Evolutionary conservation across 352 stramenopile genomes (phyloP), one percentile per base, ranked within the genome.

Genomic region (Globisporangium cystogenes): DNA sequence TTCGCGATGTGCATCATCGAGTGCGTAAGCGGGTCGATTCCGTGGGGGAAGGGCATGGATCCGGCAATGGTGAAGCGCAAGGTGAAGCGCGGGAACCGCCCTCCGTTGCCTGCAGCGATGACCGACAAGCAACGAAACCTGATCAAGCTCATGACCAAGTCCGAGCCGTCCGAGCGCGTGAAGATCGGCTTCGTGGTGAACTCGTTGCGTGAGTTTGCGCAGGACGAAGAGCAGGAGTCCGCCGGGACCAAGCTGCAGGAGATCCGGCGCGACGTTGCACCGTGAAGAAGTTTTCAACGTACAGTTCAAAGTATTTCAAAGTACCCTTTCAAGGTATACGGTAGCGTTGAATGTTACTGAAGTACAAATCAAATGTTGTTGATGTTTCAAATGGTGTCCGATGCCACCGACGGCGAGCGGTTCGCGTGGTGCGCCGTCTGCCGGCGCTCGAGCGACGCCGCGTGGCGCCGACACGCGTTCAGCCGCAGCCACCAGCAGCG

Each of bases 391-490:
- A 33, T 33, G 27, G 27, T 7, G 4, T 8, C 7, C 27, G 27
- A 33, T 7, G 27, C 27, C 27, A 8, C 27, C 27, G 27, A 4
- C 7, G 27, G 27, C 27, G 27, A 41, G 36, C 36, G 36, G 14
- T 41, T 41, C 12, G 20, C 11, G 7, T 44, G 33, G 33, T 44
- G 48, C 48, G 24, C 12, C 47, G 64, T 78, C 21, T 91, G 77
- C 59, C 67, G 76, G 27, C 71, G 68, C 57, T 87, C 78, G 29
- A 87, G 74, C 55, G 57, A 74, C 31, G 48, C 70, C 33, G 83
- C 82, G 62, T 91, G 78, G 76, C 65, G 59, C 46, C 84, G 83
- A 55, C 81, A 91, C 58, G 67, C 84, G 20, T 91, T 82, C 64
- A 75, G 70, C 15, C 70, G 62, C n/a, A 52, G 41, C 18, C 81